These are phyloP conservation scores for Nitzschia sp. DNA, from an alignment of 108 stramenopile species.

Conservation along the genomic window DNA sequence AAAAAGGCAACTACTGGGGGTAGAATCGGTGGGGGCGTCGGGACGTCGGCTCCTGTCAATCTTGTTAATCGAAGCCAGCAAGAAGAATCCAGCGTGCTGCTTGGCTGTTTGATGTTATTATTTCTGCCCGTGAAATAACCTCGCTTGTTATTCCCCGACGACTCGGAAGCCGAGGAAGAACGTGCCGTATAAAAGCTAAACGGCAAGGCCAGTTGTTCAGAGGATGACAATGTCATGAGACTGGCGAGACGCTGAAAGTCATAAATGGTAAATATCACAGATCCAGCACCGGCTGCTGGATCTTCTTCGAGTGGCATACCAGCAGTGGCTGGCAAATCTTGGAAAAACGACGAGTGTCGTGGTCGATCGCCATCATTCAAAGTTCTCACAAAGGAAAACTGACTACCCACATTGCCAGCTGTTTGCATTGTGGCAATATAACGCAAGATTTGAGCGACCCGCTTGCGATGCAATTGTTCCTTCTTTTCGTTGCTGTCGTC, in stretches of 20 bases:
- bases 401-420: neutral
- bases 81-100: neutral
- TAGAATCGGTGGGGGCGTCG: neutral
- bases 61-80: conserved; percentile 64
- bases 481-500: conserved; percentile 11
- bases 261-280: conserved; percentile 36
- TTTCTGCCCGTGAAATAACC: too few relatives aligned
- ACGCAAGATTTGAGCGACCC: conserved; percentile 52
- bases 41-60: conserved; percentile 15
- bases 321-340: neutral
- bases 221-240: neutral
- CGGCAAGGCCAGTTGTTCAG: neutral
- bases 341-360: conserved; percentile 23
- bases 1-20: neutral
- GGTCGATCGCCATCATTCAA: neutral
- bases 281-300: neutral
- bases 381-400: conserved; percentile 32
- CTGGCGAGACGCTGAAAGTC: conserved; percentile 15
- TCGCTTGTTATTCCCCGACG: neutral
- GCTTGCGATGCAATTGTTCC: conserved; percentile 41
- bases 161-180: neutral
- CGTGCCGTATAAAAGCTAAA: conserved; percentile 6
- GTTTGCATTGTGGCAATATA: conserved; percentile 60
- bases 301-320: too few relatives aligned
- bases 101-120: conserved; percentile 2